Base-by-base conservation (phyloP, 345 rosid species). In the Brassica juncea region DNA sequence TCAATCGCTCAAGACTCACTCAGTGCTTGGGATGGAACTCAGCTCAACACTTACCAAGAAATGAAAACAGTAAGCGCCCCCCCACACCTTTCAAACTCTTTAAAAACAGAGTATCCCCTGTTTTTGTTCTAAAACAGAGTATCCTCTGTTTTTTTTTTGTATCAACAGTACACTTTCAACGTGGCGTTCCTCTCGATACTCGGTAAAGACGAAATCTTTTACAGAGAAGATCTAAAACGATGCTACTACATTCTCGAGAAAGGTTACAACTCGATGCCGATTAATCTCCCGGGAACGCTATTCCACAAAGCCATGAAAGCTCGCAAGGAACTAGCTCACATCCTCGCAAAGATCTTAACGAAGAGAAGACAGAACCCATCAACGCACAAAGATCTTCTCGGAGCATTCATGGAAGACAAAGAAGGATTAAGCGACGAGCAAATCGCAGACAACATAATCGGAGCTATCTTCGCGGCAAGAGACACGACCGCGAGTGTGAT, bases 221-320 rank as follows among this genome's bases (percentile, higher is more conserved):
- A 91, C 78, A 81, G 82, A 71, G 92, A 87, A 73, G 95, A 90
- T 78, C 81, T 95, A 66, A 86, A 87, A 78, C 84, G 84, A 82
- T 89, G 90, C 74, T 95, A 95, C 83, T 75, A 80, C 78, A 86
- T 86, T 63, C 80, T 95, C 1, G 96, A 90, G 47, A 85, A 78
- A 84, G 99, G 98, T 72, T 95, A 93, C 84, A 95, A 95, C 77
- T 91, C 93, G 1, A 90, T 91, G 76, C 97, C 97, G 11, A 90
- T 90, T 31, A 80, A 80, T 71, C 81, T 95, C 12, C 98, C 99
- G 0, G 99, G 97, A 80, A 88, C 94, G 68, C 80, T 87, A 2
- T 93, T 89, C 81, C 59, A 78, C 81, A 90, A 84, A 84, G 98
- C 99, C n/a, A 95, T 95, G 98, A 92, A 84, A 82, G 98, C 99